Evolutionary conservation across 805 yeast genomes (phyloP).

Genomic region (Schwanniomyces pseudopolymorphus): DNA sequence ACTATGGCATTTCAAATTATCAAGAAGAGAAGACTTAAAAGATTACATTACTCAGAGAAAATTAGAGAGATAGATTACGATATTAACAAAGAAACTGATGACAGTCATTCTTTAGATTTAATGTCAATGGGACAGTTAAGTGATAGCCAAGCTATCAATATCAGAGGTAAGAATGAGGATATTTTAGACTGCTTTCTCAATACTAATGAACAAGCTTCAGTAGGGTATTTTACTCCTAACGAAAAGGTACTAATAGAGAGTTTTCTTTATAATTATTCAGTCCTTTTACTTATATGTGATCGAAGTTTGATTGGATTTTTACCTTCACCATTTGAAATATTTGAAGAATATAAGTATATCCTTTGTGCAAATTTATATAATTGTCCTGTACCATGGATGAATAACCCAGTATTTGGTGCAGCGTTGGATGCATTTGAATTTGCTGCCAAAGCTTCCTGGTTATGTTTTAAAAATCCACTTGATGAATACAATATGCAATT

Average conservation of each 20-base stretch:
- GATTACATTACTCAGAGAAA: not conserved
- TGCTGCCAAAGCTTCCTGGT: constrained; percentile 7
- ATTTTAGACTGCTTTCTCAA: not conserved
- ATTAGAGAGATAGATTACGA: not conserved
- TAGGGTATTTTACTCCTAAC: not conserved
- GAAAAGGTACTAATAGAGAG: constrained; percentile 3
- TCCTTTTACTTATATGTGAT: constrained; percentile 2
- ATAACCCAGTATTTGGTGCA: constrained; percentile 6
- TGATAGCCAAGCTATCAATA: not conserved
- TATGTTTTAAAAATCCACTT: constrained; percentile 2
- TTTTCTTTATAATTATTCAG: constrained; percentile 4
- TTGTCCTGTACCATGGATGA: constrained; percentile 3
- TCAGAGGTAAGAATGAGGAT: not conserved
- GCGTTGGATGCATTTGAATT: constrained; percentile 4
- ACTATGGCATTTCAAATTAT: constrained; percentile 4
- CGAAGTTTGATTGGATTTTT: not conserved
- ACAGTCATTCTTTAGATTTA: not conserved
- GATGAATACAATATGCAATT: not conserved
- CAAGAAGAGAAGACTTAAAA: not conserved
- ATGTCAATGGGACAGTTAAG: not conserved
- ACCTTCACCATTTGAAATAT: constrained; percentile 6
- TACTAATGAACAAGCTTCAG: not conserved
- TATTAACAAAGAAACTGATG: not conserved
- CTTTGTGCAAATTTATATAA: not conserved
- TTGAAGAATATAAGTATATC: constrained; percentile 1